These are phyloP conservation scores for Apodospora peruviana DNA, from an alignment of 495 filamentous ascomycete species.

Conservation along the genomic window DNA sequence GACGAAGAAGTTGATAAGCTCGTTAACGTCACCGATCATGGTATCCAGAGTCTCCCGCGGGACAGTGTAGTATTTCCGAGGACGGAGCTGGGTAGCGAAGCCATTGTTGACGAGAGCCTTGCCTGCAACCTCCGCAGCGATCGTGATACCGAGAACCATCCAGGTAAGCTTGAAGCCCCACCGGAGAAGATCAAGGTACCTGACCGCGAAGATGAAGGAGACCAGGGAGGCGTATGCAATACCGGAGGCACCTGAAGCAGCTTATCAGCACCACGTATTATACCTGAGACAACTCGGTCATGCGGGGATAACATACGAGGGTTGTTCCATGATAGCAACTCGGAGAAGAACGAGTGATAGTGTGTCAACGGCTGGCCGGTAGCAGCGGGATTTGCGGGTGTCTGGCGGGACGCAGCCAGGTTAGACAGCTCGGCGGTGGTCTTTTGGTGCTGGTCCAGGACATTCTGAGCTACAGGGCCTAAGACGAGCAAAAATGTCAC, in stretches of 20 bases:
- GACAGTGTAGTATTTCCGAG: constrained; percentile 87
- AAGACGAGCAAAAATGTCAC: background rate
- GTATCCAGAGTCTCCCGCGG: constrained; percentile 77
- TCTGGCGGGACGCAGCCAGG: constrained; percentile 63
- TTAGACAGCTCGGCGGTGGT: constrained; percentile 69
- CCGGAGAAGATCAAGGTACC: constrained; percentile 83
- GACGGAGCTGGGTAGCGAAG: constrained; percentile 79
- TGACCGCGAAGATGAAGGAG: constrained; percentile 77
- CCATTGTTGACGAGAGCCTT: constrained; percentile 71
- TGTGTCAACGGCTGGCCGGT: constrained; percentile 88
- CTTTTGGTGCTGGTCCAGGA: constrained; percentile 67
- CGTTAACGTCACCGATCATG: constrained; percentile 77
- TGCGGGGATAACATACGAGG: constrained; percentile 37
- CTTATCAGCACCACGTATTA: constrained; percentile 15
- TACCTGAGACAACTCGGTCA: background rate
- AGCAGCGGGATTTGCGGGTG: constrained; percentile 61
- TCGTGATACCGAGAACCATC: constrained; percentile 58
- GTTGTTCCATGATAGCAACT: constrained; percentile 66
- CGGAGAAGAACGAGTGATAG: constrained; percentile 95
- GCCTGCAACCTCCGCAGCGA: constrained; percentile 69
- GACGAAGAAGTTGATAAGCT: constrained; percentile 94
- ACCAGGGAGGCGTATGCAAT: constrained; percentile 73
- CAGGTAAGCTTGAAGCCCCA: constrained; percentile 85
- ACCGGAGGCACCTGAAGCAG: constrained; percentile 64
- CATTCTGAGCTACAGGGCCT: constrained; percentile 74